Percentiles rank a stretch among this genome's conserved stretches.
phyloP scores from a whole-genome alignment of 257 asterid genomes.

The Capsicum rhomboideum region DNA sequence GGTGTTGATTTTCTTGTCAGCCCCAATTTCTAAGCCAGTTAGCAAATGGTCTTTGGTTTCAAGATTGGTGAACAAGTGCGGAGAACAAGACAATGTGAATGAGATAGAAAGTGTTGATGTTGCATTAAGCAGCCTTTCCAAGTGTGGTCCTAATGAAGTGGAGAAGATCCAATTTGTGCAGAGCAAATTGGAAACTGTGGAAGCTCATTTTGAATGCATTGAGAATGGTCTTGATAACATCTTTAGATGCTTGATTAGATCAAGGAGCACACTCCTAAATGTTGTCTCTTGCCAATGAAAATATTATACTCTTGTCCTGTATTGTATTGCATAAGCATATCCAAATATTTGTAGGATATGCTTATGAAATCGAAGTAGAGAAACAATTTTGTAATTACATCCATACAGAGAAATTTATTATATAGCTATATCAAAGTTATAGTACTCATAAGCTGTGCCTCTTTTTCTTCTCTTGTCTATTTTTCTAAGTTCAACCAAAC shows the following conservation, averaged over 20 bases:
- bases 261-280: conserved; percentile 1
- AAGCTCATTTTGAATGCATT: conserved; percentile 3
- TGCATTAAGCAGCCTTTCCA: background rate
- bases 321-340: background rate
- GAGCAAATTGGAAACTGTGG: background rate
- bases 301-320: background rate
- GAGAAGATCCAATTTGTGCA: background rate
- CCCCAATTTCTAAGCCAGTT: background rate
- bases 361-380: background rate
- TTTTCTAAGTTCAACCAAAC: background rate
- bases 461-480: background rate
- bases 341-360: background rate
- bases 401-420: background rate
- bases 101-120: background rate
- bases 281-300: background rate
- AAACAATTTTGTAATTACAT: background rate
- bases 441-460: background rate
- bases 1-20: background rate
- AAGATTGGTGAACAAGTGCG: conserved; percentile 6
- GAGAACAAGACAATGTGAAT: background rate
- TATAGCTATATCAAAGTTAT: background rate
- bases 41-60: conserved; percentile 11
- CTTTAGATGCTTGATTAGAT: background rate
- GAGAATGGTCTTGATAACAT: background rate
- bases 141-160: background rate